Evolutionary conservation across 192 early-diverging fungal genomes (phyloP), one percentile per base, ranked within the genome.

Genomic region (Coemansia sp.): DNA sequence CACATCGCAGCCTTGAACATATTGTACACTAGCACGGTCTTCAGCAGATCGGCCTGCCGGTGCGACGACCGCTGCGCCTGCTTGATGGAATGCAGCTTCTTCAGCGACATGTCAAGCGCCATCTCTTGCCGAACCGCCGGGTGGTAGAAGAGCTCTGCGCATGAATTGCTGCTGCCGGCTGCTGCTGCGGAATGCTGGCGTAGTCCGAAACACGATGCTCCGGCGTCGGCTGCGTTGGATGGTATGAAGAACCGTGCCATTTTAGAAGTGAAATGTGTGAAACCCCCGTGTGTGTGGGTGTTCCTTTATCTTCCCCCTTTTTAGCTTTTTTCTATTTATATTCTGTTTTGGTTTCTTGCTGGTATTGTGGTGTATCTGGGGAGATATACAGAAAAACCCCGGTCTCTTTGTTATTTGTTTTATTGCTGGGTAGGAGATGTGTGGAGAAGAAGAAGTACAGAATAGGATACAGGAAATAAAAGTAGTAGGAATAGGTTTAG

Each of bases 21-120:
- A 54, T 82, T 82, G 68, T 82, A 76, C 41, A 80, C 78, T 15
- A 80, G 73, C 32, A 80, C 78, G 15, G 78, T 80, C 60, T 80
- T 80, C 52, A 57, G 70, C 18, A 80, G 63, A 64, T 67, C 65
- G 38, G 73, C 69, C 32, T 64, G 73, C 26, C 78, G 78, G 56
- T 80, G 65, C 6, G 72, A 69, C 6, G 67, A 10, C 43, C 73
- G 69, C 42, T 80, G 78, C 4, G 32, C 42, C n/a, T 68, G 58
- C 66, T 69, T 68, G 43, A 82, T 76, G 19, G 68, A 59, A n/a
- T 75, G 53, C 3, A 81, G 74, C 73, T 81, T 81, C 38, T 68
- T 66, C 11, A 81, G 52, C 13, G 79, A 81, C 67, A 81, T 62
- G 32, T 76, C 74, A 16, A 76, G 43, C 21, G 60, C 77, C 45